A percentile compares a stretch with the other conserved stretches of the same genome.
These are phyloP conservation scores for Mycosphaerelloides madeirae DNA, from an alignment of 2,329 filamentous ascomycete species.

Conservation along the genomic window DNA sequence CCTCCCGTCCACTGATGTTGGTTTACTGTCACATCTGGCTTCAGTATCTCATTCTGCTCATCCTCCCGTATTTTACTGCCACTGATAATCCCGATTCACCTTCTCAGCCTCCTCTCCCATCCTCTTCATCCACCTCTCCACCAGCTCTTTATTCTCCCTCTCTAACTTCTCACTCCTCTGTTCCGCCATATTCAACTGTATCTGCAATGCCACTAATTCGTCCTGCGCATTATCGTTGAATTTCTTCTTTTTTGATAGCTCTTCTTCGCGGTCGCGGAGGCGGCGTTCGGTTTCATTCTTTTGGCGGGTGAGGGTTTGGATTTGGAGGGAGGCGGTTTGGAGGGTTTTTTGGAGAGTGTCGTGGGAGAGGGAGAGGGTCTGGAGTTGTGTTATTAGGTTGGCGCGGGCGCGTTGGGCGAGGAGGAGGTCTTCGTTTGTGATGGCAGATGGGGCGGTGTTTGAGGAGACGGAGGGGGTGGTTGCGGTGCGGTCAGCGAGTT, in stretches of 20 bases:
- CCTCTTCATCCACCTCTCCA: slow-evolving; percentile 85
- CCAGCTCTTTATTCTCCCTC: slow-evolving; percentile 80
- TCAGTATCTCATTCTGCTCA: no score
- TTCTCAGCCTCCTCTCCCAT: slow-evolving; percentile 82
- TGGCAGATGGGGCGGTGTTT: slow-evolving; percentile 32
- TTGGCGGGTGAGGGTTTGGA: slow-evolving; percentile 60
- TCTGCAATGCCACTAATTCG: slow-evolving; percentile 80
- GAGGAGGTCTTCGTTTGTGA: slow-evolving; percentile 56
- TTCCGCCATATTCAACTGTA: slow-evolving; percentile 84
- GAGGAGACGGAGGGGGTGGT: slow-evolving; percentile 15
- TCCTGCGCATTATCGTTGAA: slow-evolving; percentile 85
- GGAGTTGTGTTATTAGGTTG: slow-evolving; percentile 65
- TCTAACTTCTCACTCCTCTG: slow-evolving; percentile 67
- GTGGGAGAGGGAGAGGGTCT: slow-evolving; percentile 60
- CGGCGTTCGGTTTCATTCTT: slow-evolving; percentile 59
- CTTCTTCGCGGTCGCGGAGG: slow-evolving; percentile 76
- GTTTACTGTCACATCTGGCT: no score
- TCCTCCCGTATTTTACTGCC: no score
- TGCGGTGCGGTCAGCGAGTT: slow-evolving; percentile 43
- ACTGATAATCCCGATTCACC: slow-evolving; percentile 60
- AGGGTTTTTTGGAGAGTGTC: slow-evolving; percentile 57
- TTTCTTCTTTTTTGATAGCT: slow-evolving; percentile 77
- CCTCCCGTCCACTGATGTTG: no score
- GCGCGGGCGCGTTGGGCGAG: slow-evolving; percentile 71
- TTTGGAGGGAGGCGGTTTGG: slow-evolving; percentile 55